Base-by-base conservation (phyloP, 768 basidiomycete genomes). In the Mycena polygramma region DNA sequence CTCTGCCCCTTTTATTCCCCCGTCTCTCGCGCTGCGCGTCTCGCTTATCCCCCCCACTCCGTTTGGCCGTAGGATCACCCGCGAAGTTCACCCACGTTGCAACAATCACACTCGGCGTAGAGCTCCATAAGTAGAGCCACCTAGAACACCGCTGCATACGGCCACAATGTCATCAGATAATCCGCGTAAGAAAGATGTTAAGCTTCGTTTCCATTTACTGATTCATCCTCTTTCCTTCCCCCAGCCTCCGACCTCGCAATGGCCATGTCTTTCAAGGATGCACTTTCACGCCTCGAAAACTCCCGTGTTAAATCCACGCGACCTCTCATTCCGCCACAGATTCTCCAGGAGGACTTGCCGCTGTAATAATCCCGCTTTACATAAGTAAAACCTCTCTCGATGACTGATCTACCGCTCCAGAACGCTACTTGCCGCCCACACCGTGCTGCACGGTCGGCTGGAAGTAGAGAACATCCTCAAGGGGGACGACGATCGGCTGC, bases 321-420 rank as follows among this genome's bases (percentile, higher is more conserved):
- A 49, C 96, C 96, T 36, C 82, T 98, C 65, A 96, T 98, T 66
- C 96, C 96, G 59, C 96, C 96, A 24, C 96, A 97, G 77, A 97
- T 98, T 70, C 87, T 98, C 2, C 93, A 94, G 74, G 96, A 98
- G 80, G 96, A 98, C 80, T 87, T 94, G n/a, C 94, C 94, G 51
- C 81, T 95, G 93, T 94, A 81, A 89, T 83, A 26, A 15, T 45
- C 7, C 70, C 19, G 53, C 54, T 11, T 51, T 39, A 45, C 53
- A 37, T 51, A 26, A 15, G 37, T 36, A 73, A 48, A 22, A 63
- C 54, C 62, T 59, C 37, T 71, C 9, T 49, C 30, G 30, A 30
- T 46, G 36, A 46, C 68, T 60, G 53, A 51, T 71, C 15, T 66
- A 30, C 54, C 46, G 30, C 57, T 57, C 4, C 62, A 96, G 94